A percentile compares a stretch with the other conserved stretches of the same genome.
Conservation (phyloP, 805 yeast genomes). For the Yamadazyma akitaensis region DNA sequence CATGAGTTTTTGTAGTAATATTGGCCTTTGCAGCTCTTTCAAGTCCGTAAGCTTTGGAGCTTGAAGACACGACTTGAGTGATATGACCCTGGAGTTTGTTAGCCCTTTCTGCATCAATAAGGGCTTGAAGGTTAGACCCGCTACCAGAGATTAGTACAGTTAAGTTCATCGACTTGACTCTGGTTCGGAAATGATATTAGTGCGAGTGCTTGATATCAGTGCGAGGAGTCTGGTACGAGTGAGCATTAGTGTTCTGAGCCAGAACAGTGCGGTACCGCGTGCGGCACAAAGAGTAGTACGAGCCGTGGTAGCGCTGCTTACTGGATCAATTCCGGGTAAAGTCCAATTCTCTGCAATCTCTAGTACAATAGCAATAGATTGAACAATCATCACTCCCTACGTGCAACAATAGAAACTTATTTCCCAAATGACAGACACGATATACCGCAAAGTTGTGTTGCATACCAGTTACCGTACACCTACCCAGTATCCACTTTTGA, state of each 20-base stretch:
- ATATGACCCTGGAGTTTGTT: slow-evolving; percentile 52
- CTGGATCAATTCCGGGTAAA: too few relatives aligned
- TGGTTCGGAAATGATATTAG: neutral
- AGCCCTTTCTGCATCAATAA: slow-evolving; percentile 66
- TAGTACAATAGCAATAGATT: too few relatives aligned
- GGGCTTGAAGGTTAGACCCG: slow-evolving; percentile 94
- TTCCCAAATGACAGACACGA: too few relatives aligned
- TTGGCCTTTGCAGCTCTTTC: slow-evolving; percentile 66
- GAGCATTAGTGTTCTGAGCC: neutral
- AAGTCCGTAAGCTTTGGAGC: slow-evolving; percentile 82
- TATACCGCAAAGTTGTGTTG: too few relatives aligned
- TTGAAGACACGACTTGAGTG: slow-evolving; percentile 79
- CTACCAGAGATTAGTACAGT: slow-evolving; percentile 90
- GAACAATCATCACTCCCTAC: too few relatives aligned
- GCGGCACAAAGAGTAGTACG: too few relatives aligned
- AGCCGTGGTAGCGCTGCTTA: too few relatives aligned
- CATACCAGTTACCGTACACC: too few relatives aligned
- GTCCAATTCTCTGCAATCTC: too few relatives aligned
- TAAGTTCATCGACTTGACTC: slow-evolving; percentile 25
- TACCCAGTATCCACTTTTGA: too few relatives aligned
- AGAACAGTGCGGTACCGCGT: too few relatives aligned
- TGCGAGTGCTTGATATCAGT: neutral
- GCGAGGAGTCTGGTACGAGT: neutral
- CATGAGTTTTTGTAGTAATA: slow-evolving; percentile 70
- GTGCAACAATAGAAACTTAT: too few relatives aligned